These are phyloP conservation scores for Phytophthora colocasiae DNA, from an alignment of 352 stramenopile genomes.

Conservation along the genomic window DNA sequence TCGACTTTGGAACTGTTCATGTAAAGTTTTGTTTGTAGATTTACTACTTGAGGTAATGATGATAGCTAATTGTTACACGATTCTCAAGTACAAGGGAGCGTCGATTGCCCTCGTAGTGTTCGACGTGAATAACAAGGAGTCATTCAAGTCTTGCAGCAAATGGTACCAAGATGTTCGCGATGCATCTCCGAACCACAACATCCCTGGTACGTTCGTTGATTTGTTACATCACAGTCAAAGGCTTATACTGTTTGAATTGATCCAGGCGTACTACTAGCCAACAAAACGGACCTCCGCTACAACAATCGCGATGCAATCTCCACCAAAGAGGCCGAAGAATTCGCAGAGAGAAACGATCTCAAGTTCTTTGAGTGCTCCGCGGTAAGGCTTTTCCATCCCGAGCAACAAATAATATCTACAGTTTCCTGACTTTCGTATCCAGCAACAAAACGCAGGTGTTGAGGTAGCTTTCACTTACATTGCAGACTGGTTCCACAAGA, in stretches of 20 bases:
- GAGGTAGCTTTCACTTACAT: conserved; percentile 83
- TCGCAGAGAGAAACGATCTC: conserved; percentile 77
- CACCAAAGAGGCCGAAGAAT: conserved; percentile 74
- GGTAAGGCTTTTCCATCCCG: conserved; percentile 31
- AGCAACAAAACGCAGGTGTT: conserved; percentile 79
- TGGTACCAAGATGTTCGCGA: conserved; percentile 86
- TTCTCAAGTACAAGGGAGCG: conserved; percentile 72
- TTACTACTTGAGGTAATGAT: background rate
- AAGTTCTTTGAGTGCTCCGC: conserved; percentile 88
- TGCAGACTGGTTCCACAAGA: conserved; percentile 86
- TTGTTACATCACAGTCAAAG: background rate
- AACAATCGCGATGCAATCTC: conserved; percentile 80
- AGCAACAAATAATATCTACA: background rate
- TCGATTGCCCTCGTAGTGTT: conserved; percentile 84
- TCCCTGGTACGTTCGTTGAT: conserved; percentile 47
- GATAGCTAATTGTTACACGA: background rate
- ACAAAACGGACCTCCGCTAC: conserved; percentile 82
- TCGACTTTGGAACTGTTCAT: conserved; percentile 86
- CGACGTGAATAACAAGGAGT: conserved; percentile 89
- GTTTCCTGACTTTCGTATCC: conserved; percentile 13
- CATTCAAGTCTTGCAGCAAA: conserved; percentile 84
- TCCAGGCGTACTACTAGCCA: conserved; percentile 72
- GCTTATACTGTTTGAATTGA: background rate
- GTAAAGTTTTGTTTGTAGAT: conserved; percentile 32
- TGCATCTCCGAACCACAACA: conserved; percentile 77